phyloP scores from a whole-genome alignment of 306 rosid species.

The Dryas octopetala region DNA sequence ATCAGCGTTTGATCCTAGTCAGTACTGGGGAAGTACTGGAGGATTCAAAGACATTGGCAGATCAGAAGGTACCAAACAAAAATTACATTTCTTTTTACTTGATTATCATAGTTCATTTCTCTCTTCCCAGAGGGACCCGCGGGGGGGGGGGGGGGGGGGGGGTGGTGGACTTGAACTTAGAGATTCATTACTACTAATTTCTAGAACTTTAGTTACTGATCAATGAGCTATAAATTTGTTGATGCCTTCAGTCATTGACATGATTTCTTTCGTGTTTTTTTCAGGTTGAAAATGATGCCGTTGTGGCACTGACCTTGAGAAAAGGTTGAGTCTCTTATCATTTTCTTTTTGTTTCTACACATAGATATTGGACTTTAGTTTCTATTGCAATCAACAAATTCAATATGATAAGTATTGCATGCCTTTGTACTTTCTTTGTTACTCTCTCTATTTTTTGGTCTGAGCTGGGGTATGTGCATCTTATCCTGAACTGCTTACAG shows the following conservation, averaged over 20 bases:
- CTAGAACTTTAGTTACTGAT: not conserved
- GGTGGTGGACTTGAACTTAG: not conserved
- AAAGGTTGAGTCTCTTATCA: constrained; percentile 51
- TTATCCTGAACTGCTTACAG: too few relatives aligned
- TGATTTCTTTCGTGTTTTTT: not conserved
- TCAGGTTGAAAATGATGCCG: constrained; percentile 89
- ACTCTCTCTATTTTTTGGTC: too few relatives aligned
- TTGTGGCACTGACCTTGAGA: constrained; percentile 79
- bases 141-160: too few relatives aligned
- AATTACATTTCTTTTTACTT: not conserved
- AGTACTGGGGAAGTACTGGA: constrained; percentile 69
- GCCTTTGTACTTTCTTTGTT: too few relatives aligned
- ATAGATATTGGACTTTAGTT: too few relatives aligned
- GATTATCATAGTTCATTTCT: not conserved
- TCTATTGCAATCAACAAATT: too few relatives aligned
- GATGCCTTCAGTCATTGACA: not conserved
- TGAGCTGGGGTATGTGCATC: too few relatives aligned
- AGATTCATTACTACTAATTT: not conserved
- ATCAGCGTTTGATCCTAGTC: constrained; percentile 68
- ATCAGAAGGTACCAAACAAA: constrained; percentile 61
- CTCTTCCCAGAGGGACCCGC: too few relatives aligned
- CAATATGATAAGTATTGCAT: too few relatives aligned
- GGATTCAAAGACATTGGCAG: constrained; percentile 80
- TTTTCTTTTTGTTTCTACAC: not conserved
- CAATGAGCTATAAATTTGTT: constrained; percentile 10